Evolutionary conservation across 805 yeast genomes (phyloP), one percentile per base, ranked within the genome.

Genomic region (Debaryomyces castellii): DNA sequence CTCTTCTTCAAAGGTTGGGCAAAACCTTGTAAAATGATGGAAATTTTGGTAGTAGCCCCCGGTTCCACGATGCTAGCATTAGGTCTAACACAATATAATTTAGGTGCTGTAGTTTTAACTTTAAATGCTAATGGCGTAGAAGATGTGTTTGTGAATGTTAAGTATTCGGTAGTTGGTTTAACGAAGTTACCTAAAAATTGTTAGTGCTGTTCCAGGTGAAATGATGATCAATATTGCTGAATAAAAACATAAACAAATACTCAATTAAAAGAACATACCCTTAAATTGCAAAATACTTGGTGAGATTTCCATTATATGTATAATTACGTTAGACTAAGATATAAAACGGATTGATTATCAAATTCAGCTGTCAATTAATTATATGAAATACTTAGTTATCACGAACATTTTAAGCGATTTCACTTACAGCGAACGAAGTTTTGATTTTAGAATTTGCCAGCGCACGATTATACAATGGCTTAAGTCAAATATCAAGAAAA

Each of bases 81-180:
- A 51, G 99, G 99, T 71, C 97, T 85, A 43, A 94, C 98, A 67
- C 96, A 89, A 75, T 91, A 85, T 67, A 89, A 75, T 67, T 89
- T 91, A 50, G 99, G 99, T 8, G 98, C 97, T 5, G 99, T 94
- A 39, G 99, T 92, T 73, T 92, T 94, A 62, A 94, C 97, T 73
- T 94, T 94, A 77, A 89, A 94, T 24, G 96, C 97, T 58, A 81
- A 69, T 38, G 83, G 75, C 25, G 82, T 71, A 44, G 74, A 74
- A 12, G 80, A 66, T 34, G 85, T 72, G 56, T 82, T 84, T 66
- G 76, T 63, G 52, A 83, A 75, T 38, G 70, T 64, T 57, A 83
- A 73, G 46, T 74, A 69, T 62, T 83, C 85, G 14, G 94, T 85
- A 36, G 85, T 78, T 54, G 86, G 82, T 55, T 79, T 76, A 53